Base-by-base conservation (phyloP, 768 basidiomycete genomes). In the Crucibulum laeve region DNA sequence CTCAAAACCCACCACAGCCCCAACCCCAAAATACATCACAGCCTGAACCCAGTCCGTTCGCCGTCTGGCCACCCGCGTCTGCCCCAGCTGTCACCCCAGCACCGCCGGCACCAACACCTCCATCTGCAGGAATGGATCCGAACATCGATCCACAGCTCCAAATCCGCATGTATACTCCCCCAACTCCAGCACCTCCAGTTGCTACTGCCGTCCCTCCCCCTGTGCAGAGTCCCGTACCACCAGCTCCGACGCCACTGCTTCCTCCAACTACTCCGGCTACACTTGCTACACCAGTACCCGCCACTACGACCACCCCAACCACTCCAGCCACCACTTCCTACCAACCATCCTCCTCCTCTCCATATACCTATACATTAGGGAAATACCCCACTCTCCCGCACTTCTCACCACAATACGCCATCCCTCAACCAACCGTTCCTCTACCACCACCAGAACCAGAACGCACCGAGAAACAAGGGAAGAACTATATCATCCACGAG, bases 401-500 rank as follows among this genome's bases (percentile, higher is more conserved):
- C 28, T 8, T 8, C 28, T 30, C n/a, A 8, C 28, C 8, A 30
- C 8, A 8, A 30, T 30, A 30, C n/a, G 28, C 28, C 8, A 30
- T 30, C 8, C 30, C 35, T 37, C 35, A 36, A 22, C 36, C 35
- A 11, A 36, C 19, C 10, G 18, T 23, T 18, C 4, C 25, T 14
- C 15, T 33, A 3, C 33, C 51, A 14, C 45, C 55, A 23, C 53
- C 60, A 25, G 57, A 65, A 28, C 62, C 65, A n/a, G 10, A 51
- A 60, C 67, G 68, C 40, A 68, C 53, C 5, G 78, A 82, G 53
- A 77, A 68, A 7, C 73, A 80, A 1, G 62, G 76, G 4, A 85
- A 78, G 55, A 87, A 83, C 53, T 90, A 89, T 52, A 62, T 91
- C 3, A 62, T 90, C 2, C 83, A 89, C 53, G 84, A 87, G 51